Evolutionary conservation across 2,329 filamentous ascomycete genomes (phyloP).

Genomic region (Pestalotiopsis sp.): DNA sequence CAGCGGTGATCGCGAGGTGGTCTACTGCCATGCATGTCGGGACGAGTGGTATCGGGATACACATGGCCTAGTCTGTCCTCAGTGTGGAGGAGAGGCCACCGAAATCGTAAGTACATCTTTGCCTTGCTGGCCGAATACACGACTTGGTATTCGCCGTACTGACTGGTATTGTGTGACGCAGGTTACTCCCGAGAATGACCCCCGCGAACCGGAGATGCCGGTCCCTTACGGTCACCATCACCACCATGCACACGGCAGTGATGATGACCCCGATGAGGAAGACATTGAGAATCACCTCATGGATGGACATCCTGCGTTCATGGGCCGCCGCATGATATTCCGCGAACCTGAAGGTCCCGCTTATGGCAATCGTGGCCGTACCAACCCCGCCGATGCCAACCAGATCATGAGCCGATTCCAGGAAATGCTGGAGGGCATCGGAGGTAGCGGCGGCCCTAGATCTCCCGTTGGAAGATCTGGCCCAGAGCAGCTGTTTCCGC

Average conservation of each 20-base stretch:
- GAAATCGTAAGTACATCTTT: conserved; percentile 69
- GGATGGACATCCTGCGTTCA: conserved; percentile 41
- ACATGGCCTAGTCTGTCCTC: conserved; percentile 70
- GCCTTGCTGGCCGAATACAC: not conserved
- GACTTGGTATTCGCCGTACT: not conserved
- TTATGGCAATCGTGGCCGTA: conserved; percentile 16
- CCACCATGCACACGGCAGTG: conserved; percentile 31
- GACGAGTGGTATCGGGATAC: conserved; percentile 80
- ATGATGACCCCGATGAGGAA: conserved; percentile 60
- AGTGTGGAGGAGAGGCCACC: conserved; percentile 76
- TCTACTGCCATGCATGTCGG: conserved; percentile 83
- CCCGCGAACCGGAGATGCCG: conserved; percentile 46
- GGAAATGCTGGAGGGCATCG: conserved; percentile 31
- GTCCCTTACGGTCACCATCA: conserved; percentile 24
- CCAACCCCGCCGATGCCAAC: conserved; percentile 24
- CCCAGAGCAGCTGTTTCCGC: conserved; percentile 24
- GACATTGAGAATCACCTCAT: conserved; percentile 57
- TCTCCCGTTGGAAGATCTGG: conserved; percentile 23
- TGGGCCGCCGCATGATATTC: conserved; percentile 37
- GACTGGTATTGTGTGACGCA: conserved; percentile 25
- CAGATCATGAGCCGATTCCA: conserved; percentile 42
- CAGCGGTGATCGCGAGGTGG: conserved; percentile 63
- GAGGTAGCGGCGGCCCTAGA: conserved; percentile 19
- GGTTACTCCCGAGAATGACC: conserved; percentile 62
- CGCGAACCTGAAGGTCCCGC: conserved; percentile 21